A percentile compares a stretch with the other conserved stretches of the same genome.
phyloP scores from a whole-genome alignment of 2,329 filamentous ascomycete species.

The Sclerotinia borealis region DNA sequence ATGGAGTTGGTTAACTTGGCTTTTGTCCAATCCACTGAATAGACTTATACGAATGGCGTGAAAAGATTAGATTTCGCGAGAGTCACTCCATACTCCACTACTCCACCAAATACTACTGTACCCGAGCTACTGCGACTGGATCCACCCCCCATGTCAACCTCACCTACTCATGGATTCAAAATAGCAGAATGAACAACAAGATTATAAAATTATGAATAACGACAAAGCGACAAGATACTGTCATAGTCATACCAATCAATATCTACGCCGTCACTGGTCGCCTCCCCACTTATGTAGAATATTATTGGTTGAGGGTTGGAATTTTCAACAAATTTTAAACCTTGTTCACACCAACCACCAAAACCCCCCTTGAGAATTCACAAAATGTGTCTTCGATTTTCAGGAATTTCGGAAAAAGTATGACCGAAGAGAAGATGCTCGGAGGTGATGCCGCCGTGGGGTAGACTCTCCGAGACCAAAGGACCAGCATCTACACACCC shows the following conservation, averaged over 20 bases:
- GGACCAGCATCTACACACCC: neutral
- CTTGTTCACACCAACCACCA: neutral
- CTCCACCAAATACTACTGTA: neutral
- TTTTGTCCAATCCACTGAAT: constrained; percentile 1
- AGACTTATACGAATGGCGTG: neutral
- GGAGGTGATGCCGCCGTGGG: constrained; percentile 16
- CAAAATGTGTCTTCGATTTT: neutral
- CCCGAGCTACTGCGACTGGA: neutral
- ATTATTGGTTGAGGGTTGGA: neutral
- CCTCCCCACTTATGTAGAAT: neutral
- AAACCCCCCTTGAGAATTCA: neutral
- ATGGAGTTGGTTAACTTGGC: neutral
- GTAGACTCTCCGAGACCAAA: constrained; percentile 1
- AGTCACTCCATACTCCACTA: neutral
- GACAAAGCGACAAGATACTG: neutral
- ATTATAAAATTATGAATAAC: neutral
- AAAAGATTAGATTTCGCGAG: neutral
- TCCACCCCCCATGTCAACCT: neutral
- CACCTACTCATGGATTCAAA: neutral
- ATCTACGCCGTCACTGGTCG: neutral
- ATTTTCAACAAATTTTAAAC: neutral
- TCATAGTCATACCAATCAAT: neutral
- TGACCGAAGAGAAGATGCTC: constrained; percentile 13
- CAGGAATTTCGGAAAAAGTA: constrained; percentile 14
- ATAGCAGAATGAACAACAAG: neutral